Evolutionary conservation across 176 grass and related monocot genomes (phyloP).

Genomic region (Carex scoparia): DNA sequence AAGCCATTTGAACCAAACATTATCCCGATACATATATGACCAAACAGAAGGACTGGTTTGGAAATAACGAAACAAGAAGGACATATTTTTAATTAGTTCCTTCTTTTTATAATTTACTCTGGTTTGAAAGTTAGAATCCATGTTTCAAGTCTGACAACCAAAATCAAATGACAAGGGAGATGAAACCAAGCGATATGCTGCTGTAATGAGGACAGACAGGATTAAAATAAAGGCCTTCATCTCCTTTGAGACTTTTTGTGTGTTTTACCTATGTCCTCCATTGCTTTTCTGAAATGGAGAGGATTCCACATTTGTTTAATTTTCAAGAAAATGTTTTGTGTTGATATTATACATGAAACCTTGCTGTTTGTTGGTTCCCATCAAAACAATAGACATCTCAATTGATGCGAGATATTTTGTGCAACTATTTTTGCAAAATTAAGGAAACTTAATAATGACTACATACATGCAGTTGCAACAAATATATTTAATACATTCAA

Average conservation of each 20-base stretch:
- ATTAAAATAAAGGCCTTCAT: constrained; percentile 6
- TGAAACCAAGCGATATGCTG: constrained; percentile 24
- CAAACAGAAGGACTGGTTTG: not conserved
- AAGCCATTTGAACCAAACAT: too few species aligned
- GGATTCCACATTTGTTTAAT: not conserved
- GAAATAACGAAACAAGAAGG: not conserved
- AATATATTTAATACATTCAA: not conserved
- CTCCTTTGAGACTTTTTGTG: not conserved
- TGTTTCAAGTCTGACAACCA: not conserved
- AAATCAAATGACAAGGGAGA: constrained; percentile 17
- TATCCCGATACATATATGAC: too few species aligned
- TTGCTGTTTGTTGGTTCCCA: not conserved
- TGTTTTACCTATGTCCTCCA: not conserved
- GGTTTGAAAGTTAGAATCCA: constrained; percentile 9
- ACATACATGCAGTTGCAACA: not conserved
- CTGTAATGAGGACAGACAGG: constrained; percentile 11
- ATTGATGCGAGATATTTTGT: not conserved
- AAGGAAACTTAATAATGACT: not conserved
- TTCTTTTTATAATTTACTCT: not conserved
- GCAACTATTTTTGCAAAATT: not conserved
- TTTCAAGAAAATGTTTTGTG: not conserved
- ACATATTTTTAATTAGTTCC: not conserved
- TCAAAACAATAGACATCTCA: not conserved
- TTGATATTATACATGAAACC: too few species aligned
- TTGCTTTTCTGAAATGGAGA: not conserved